Evolutionary conservation across 345 rosid genomes (phyloP).

Genomic region (Sisymbrium irio): DNA sequence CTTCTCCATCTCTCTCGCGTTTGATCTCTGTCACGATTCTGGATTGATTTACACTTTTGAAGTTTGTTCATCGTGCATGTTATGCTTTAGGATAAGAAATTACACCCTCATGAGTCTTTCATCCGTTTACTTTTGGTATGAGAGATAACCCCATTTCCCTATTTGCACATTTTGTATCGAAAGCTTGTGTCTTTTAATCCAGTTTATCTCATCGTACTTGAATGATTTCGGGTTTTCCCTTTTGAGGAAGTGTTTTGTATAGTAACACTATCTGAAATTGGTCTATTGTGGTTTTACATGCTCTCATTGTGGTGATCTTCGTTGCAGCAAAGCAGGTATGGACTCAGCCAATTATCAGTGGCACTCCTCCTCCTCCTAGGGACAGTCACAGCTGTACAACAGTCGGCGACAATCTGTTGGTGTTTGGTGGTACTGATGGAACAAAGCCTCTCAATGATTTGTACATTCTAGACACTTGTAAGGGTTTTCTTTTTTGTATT

Average conservation of each 20-base stretch:
- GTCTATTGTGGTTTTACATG: conserved; percentile 15
- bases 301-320: conserved; percentile 6
- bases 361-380: conserved; percentile 76
- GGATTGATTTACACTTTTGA: background rate
- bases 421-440: conserved; percentile 98
- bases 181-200: background rate
- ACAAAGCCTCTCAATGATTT: conserved; percentile 73
- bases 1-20: background rate
- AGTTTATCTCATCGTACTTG: background rate
- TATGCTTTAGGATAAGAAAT: background rate
- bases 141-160: background rate
- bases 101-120: background rate
- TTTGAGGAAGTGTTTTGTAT: background rate
- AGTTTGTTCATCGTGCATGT: conserved; percentile 20
- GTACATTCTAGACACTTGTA: conserved; percentile 80
- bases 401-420: conserved; percentile 66
- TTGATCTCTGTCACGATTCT: background rate
- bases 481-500: conserved; percentile 27
- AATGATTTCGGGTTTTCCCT: background rate
- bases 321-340: conserved; percentile 73
- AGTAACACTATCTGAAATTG: background rate
- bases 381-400: conserved; percentile 93
- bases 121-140: conserved; percentile 5
- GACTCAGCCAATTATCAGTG: conserved; percentile 72
- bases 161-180: background rate